These are phyloP conservation scores for Gilbertella persicaria DNA, from an alignment of 371 early-diverging fungal species.

Conservation along the genomic window DNA sequence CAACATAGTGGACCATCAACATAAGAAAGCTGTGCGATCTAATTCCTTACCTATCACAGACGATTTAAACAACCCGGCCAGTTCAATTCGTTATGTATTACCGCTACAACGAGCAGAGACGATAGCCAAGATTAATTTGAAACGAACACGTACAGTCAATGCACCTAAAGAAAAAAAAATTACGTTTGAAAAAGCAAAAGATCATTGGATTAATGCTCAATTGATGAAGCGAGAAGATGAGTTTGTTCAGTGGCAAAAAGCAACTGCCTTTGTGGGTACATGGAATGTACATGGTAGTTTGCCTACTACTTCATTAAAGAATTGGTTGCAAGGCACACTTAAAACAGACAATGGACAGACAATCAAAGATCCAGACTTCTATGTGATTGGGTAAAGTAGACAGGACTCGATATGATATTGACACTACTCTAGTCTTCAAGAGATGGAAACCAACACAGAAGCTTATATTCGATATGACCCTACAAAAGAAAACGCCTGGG, in stretches of 20 bases:
- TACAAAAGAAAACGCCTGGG: constrained; percentile 81
- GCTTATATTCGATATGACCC: constrained; percentile 82
- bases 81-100: constrained; percentile 35
- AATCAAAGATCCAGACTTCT: constrained; percentile 62
- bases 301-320: constrained; percentile 56
- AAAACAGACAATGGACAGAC: constrained; percentile 34
- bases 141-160: constrained; percentile 28
- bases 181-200: constrained; percentile 42
- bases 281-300: constrained; percentile 91
- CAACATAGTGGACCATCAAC: too few species aligned
- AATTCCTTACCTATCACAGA: constrained; percentile 23
- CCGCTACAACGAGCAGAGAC: constrained; percentile 40
- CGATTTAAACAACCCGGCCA: constrained; percentile 3
- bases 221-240: constrained; percentile 54
- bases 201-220: constrained; percentile 62
- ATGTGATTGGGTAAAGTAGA: constrained; percentile 67
- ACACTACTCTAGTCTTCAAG: constrained; percentile 78
- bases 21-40: constrained; percentile 20
- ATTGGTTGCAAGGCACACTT: constrained; percentile 65
- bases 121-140: constrained; percentile 32
- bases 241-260: constrained; percentile 49
- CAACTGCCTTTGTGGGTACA: constrained; percentile 77
- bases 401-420: too few species aligned
- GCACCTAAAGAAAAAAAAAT: constrained; percentile 14
- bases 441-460: constrained; percentile 84